A percentile compares a stretch with the other conserved stretches of the same genome.
Evolutionary conservation across 2,329 filamentous ascomycete genomes (phyloP).

Genomic region (Colletotrichum lindemuthianum): DNA sequence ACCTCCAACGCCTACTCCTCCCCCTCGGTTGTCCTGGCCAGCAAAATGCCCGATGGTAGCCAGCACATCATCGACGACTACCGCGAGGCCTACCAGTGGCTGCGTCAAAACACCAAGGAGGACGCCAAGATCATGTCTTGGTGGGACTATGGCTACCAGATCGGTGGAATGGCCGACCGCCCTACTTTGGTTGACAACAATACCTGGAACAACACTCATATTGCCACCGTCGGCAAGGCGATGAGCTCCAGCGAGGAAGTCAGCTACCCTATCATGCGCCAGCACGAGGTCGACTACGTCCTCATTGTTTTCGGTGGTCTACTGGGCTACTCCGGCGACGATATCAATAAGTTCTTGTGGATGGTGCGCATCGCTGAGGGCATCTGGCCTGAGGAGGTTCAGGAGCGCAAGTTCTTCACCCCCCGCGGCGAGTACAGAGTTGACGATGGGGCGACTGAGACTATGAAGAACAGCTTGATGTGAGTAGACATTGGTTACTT

Average conservation of each 20-base stretch:
- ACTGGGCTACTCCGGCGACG: conserved; percentile 95
- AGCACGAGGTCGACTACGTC: conserved; percentile 99
- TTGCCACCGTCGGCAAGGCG: conserved; percentile 97
- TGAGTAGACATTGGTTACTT: conserved; percentile 59
- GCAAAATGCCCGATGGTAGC: conserved; percentile 89
- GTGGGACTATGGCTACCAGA: conserved; percentile 99
- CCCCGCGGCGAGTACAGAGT: conserved; percentile 92
- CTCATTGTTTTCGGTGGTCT: conserved; percentile 96
- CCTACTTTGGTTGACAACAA: conserved; percentile 99
- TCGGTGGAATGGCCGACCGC: conserved; percentile 98
- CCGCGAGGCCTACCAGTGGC: conserved; percentile 99
- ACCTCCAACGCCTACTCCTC: conserved; percentile 99
- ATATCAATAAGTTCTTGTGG: conserved; percentile 99
- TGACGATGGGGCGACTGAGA: conserved; percentile 90
- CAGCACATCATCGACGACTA: conserved; percentile 99
- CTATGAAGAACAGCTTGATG: conserved; percentile 99
- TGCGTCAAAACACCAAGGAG: conserved; percentile 93
- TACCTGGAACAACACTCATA: conserved; percentile 99
- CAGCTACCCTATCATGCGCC: conserved; percentile 97
- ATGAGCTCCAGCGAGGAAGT: conserved; percentile 98
- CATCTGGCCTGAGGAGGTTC: conserved; percentile 99
- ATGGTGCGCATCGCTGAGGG: conserved; percentile 99
- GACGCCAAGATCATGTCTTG: conserved; percentile 99
- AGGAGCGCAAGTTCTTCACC: conserved; percentile 97
- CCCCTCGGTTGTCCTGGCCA: conserved; percentile 94